phyloP scores from a whole-genome alignment of 148 eudicot genomes.

The Chenopodium berlandieri region DNA sequence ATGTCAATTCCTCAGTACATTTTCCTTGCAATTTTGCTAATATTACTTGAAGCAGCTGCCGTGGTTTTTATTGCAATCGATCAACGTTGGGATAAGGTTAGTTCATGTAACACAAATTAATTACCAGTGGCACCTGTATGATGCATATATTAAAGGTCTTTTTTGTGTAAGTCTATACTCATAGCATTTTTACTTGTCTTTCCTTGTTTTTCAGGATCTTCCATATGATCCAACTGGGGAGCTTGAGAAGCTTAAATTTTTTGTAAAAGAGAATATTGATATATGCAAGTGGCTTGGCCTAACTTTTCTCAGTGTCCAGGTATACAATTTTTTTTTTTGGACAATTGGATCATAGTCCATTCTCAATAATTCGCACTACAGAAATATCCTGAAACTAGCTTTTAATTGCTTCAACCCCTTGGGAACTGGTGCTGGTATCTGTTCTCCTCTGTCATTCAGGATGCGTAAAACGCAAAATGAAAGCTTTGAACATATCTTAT shows the following conservation, averaged over 20 bases:
- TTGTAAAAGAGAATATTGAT: constrained; percentile 55
- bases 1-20: constrained; percentile 45
- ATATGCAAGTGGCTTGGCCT: constrained; percentile 70
- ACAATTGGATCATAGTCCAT: background rate
- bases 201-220: constrained; percentile 51
- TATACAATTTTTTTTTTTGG: constrained; percentile 16
- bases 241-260: constrained; percentile 48
- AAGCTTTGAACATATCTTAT: background rate
- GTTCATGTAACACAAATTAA: constrained; percentile 12
- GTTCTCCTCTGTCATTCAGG: background rate
- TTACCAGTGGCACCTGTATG: background rate
- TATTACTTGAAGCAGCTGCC: constrained; percentile 58
- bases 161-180: background rate
- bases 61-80: constrained; percentile 63
- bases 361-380: background rate
- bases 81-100: constrained; percentile 68
- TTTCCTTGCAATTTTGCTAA: constrained; percentile 40
- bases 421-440: background rate
- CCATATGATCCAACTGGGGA: constrained; percentile 80
- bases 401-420: background rate
- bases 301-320: constrained; percentile 56
- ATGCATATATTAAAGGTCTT: background rate
- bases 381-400: background rate
- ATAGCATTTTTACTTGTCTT: background rate
- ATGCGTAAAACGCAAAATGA: background rate